These are phyloP conservation scores for Ilex aquifolium DNA, from an alignment of 257 asterid genomes.

Conservation along the genomic window DNA sequence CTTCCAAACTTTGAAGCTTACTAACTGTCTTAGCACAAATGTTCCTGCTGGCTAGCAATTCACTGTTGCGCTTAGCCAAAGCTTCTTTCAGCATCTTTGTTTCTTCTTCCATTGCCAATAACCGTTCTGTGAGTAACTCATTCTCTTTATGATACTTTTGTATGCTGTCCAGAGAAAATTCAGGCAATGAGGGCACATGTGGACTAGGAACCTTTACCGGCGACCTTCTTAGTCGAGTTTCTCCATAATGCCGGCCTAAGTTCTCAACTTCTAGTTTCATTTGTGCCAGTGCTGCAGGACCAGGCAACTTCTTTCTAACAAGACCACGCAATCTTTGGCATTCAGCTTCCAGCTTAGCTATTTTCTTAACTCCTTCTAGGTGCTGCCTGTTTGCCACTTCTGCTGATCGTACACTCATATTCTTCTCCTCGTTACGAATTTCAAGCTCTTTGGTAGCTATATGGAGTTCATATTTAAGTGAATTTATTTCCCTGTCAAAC, in stretches of 20 bases:
- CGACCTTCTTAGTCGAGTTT: conserved; percentile 67
- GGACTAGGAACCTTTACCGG: conserved; percentile 71
- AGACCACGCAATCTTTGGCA: conserved; percentile 96
- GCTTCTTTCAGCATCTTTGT: conserved; percentile 94
- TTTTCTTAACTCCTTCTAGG: conserved; percentile 87
- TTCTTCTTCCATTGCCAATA: conserved; percentile 88
- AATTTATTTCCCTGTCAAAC: conserved; percentile 67
- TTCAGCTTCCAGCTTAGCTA: conserved; percentile 91
- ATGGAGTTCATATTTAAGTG: conserved; percentile 80
- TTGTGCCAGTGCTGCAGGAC: conserved; percentile 98
- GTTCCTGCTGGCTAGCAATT: conserved; percentile 74
- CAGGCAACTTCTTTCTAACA: conserved; percentile 88
- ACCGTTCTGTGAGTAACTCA: conserved; percentile 71
- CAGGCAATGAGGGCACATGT: conserved; percentile 47
- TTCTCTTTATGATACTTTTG: conserved; percentile 65
- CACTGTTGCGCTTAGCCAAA: conserved; percentile 81
- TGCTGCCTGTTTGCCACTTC: conserved; percentile 92
- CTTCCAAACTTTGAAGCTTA: conserved; percentile 77
- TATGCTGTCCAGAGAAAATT: conserved; percentile 52
- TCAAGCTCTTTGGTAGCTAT: conserved; percentile 78
- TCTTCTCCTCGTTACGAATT: conserved; percentile 91
- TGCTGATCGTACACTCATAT: conserved; percentile 88
- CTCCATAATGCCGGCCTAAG: conserved; percentile 73
- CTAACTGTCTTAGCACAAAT: conserved; percentile 66
- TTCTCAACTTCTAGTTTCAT: conserved; percentile 95